These are phyloP conservation scores for Thelonectria rubi DNA, from an alignment of 2,329 filamentous ascomycete genomes.

Conservation along the genomic window DNA sequence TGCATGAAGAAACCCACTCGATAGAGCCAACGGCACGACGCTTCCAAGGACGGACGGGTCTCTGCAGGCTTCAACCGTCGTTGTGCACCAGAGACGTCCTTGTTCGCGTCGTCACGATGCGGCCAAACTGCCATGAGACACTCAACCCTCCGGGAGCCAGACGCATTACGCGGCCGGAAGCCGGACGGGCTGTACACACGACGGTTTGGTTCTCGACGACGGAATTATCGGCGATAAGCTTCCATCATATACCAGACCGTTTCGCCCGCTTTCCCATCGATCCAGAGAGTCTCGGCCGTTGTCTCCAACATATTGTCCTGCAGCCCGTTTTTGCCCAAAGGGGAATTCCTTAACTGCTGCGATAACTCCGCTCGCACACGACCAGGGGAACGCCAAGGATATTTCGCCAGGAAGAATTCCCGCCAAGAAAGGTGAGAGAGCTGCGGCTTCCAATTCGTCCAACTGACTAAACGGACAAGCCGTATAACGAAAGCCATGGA, in stretches of 20 bases:
- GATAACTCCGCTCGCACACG: constrained; percentile 20
- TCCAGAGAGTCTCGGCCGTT: not conserved
- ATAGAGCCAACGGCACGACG: no score
- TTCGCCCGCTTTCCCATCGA: not conserved
- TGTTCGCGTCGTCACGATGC: no score
- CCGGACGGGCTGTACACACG: constrained; percentile 5
- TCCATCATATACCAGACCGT: not conserved
- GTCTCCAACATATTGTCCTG: not conserved
- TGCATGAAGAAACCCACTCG: no score
- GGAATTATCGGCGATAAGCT: constrained; percentile 33
- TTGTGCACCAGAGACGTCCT: no score
- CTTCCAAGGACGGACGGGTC: no score
- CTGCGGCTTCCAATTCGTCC: not conserved
- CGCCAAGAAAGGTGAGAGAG: not conserved
- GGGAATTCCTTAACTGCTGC: constrained; percentile 25
- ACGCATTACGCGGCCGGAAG: constrained; percentile 20
- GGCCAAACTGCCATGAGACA: not conserved
- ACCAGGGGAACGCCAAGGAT: constrained; percentile 1
- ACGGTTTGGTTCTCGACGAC: not conserved
- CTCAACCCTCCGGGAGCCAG: constrained; percentile 12
- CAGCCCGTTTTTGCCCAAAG: constrained; percentile 15
- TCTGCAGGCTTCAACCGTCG: no score
- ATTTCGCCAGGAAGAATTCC: not conserved
- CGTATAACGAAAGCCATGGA: no score
- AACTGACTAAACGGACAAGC: no score